These are phyloP conservation scores for Alternaria longipes DNA, from an alignment of 2,329 filamentous ascomycete species.

Conservation along the genomic window DNA sequence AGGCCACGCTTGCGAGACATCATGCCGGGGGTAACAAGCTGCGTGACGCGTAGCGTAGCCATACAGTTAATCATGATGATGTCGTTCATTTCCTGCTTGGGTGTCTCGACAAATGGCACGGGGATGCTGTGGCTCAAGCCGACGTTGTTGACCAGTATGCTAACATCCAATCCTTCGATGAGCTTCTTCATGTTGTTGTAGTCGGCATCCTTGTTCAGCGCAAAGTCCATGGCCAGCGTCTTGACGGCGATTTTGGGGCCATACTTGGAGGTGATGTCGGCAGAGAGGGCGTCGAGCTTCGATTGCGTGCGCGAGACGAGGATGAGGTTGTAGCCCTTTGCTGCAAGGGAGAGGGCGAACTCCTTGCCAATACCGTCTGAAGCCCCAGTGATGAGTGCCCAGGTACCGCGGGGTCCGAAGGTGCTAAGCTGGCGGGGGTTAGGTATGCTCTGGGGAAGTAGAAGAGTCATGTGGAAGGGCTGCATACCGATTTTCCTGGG, in stretches of 20 bases:
- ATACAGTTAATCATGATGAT: constrained; percentile 97
- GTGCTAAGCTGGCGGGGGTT: constrained; percentile 70
- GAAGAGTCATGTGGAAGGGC: background rate
- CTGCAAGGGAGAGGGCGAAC: constrained; percentile 87
- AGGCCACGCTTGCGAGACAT: constrained; percentile 83
- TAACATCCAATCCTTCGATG: constrained; percentile 78
- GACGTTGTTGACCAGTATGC: constrained; percentile 95
- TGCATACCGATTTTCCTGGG: constrained; percentile 57
- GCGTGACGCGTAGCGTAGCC: constrained; percentile 87
- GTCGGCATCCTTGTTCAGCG: constrained; percentile 79
- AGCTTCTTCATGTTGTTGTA: constrained; percentile 77
- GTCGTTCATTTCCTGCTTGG: constrained; percentile 79
- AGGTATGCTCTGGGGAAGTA: constrained; percentile 17
- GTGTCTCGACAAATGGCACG: constrained; percentile 83
- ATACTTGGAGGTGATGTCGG: constrained; percentile 78
- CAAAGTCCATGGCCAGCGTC: constrained; percentile 90
- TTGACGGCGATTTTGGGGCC: constrained; percentile 73
- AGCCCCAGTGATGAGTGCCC: constrained; percentile 93
- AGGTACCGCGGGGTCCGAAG: constrained; percentile 90
- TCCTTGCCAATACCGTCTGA: constrained; percentile 98
- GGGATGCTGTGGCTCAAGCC: constrained; percentile 94
- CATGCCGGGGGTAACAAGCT: constrained; percentile 85
- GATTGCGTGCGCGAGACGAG: constrained; percentile 95
- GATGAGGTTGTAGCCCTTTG: constrained; percentile 92
- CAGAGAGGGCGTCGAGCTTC: constrained; percentile 81